phyloP scores from a whole-genome alignment of 2,329 filamentous ascomycete species.

The Arthrobotrys sinensis region DNA sequence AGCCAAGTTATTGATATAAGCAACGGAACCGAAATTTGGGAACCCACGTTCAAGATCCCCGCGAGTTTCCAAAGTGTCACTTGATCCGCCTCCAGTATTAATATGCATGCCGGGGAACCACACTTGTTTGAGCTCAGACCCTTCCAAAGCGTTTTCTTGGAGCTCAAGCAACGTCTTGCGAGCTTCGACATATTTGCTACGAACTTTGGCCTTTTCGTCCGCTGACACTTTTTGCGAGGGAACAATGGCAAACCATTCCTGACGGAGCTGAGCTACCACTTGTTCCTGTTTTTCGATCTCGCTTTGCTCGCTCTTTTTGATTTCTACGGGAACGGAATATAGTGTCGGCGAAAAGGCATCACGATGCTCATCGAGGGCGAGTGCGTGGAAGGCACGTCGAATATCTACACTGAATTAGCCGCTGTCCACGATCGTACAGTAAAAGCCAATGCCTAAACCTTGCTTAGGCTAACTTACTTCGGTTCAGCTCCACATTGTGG shows the following conservation, averaged over 20 bases:
- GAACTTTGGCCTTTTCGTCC: constrained; percentile 12
- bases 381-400: constrained; percentile 74
- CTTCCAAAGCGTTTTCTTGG: constrained; percentile 2
- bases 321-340: constrained; percentile 42
- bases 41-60: constrained; percentile 45
- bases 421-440: neutral
- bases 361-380: constrained; percentile 74
- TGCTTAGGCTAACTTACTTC: constrained; percentile 15
- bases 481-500: constrained; percentile 38
- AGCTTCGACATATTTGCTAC: neutral
- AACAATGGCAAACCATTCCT: neutral
- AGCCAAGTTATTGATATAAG: too few species aligned
- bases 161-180: constrained; percentile 10
- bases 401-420: constrained; percentile 67
- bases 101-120: constrained; percentile 66
- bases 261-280: neutral
- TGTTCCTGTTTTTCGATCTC: constrained; percentile 8
- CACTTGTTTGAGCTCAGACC: constrained; percentile 69
- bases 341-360: constrained; percentile 73
- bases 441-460: neutral
- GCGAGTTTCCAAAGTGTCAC: constrained; percentile 45
- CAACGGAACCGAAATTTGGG: too few species aligned
- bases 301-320: neutral
- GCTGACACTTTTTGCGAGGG: too few species aligned
- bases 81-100: constrained; percentile 71